phyloP scores from a whole-genome alignment of 768 basidiomycete species.

The Astraeus odoratus region DNA sequence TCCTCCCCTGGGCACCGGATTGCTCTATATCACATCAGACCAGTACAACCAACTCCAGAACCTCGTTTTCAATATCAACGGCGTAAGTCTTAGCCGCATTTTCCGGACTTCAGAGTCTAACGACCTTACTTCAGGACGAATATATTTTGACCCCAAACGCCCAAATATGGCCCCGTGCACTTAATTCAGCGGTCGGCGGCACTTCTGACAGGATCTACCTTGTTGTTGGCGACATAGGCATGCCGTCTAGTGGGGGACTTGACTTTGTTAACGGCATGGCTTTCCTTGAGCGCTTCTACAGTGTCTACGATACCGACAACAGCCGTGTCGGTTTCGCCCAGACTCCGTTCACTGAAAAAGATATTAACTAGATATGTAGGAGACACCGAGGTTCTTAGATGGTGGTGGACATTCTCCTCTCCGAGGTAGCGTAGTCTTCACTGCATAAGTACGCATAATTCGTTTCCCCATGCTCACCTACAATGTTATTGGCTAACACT shows the following conservation, averaged over 20 bases:
- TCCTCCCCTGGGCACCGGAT: constrained; percentile 34
- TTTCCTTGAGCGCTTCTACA: constrained; percentile 61
- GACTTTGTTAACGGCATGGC: constrained; percentile 50
- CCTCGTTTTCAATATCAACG: constrained; percentile 49
- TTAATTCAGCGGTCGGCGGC: constrained; percentile 41
- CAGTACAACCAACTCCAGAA: constrained; percentile 49
- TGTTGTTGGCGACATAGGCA: constrained; percentile 33
- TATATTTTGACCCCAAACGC: constrained; percentile 37
- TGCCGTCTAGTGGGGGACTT: constrained; percentile 36
- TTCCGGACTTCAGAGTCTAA: too few relatives aligned
- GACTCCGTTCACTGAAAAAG: constrained; percentile 24
- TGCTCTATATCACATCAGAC: constrained; percentile 43
- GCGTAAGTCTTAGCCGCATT: constrained; percentile 26
- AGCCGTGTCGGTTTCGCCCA: constrained; percentile 28
- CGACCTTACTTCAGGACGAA: constrained; percentile 12
- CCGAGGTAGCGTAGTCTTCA: too few relatives aligned
- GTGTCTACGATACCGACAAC: constrained; percentile 56
- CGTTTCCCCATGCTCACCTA: too few relatives aligned
- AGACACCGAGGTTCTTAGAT: too few relatives aligned
- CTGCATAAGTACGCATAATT: too few relatives aligned
- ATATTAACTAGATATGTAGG: constrained; percentile 24
- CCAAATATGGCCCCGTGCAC: constrained; percentile 12
- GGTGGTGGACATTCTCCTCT: too few relatives aligned
- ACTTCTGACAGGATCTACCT: constrained; percentile 29
- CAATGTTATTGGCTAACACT: too few relatives aligned